Conservation (phyloP, 768 basidiomycete genomes). For the Suillus placidus region DNA sequence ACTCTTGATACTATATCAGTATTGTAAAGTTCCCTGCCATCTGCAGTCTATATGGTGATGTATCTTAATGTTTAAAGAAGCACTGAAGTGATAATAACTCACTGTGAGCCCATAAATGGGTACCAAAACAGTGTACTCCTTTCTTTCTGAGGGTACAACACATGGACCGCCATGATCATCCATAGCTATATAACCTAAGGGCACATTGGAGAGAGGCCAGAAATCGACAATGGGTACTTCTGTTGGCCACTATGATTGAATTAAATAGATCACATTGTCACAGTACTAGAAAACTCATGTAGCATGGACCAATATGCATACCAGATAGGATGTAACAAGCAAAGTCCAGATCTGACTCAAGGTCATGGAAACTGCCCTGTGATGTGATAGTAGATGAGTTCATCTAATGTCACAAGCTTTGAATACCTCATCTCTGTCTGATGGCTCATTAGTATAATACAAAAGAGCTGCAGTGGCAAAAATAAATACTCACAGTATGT, state of each 20-base stretch:
- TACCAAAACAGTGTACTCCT: neutral
- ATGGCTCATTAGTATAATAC: neutral
- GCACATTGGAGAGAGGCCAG: neutral
- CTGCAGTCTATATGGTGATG: neutral
- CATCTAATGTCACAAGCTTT: neutral
- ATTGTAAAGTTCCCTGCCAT: neutral
- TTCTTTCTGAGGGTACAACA: neutral
- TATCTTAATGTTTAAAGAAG: neutral
- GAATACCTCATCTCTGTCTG: neutral
- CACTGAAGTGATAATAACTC: neutral
- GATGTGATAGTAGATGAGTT: neutral
- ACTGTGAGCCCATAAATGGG: neutral
- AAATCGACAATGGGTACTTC: neutral
- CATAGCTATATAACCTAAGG: neutral
- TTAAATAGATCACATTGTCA: neutral
- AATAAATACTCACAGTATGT: constrained; percentile 1
- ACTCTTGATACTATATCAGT: neutral
- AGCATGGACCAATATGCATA: neutral
- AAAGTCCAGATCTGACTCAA: neutral
- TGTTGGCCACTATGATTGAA: neutral
- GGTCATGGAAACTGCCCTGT: neutral
- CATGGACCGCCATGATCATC: neutral
- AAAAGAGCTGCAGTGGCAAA: neutral
- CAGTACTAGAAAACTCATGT: neutral
- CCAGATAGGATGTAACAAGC: neutral